Evolutionary conservation across 495 filamentous ascomycete genomes (phyloP), one percentile per base, ranked within the genome.

Genomic region (Penicillium parvum): DNA sequence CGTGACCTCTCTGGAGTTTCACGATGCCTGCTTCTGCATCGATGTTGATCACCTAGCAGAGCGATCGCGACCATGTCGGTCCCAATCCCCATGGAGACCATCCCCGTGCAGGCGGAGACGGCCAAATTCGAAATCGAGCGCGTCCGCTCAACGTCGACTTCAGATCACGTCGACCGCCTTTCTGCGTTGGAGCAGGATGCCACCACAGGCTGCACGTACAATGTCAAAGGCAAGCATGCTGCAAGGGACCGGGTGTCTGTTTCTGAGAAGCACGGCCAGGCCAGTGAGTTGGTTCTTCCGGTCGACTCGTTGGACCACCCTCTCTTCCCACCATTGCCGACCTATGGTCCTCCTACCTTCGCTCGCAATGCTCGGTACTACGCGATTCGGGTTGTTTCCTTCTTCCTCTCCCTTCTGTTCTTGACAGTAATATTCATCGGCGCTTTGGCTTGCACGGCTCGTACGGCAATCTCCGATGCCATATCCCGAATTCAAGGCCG

Each of bases 291-390:
- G 12, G 37, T 18, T 8, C 21, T 47, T 2, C 34, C 43, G 0
- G 17, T 45, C 15, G 23, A 35, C 18, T 45, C 40, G 12, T 83
- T 5, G 23, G 33, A 55, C 32, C 83, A 95, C 55, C 90, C 90
- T 6, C 64, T 96, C 1, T 97, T 97, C 53, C 91, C 91, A 8
- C 85, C 88, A 7, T 62, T 97, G 10, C 90, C 90, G 0, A 66
- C 87, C 3, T 96, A 96, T 49, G 86, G 85, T 0, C 83, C 89
- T 1, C 82, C 89, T 0, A 81, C 84, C 3, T 16, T 73, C 2
- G 41, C 83, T 18, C 66, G 82, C 27, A 71, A 77, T 23, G 18
- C 89, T n/a, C 83, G 88, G 45, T 84, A 75, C 56, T 62, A 69
- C 19, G 55, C 63, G 5, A 83, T 90, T 34, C 77, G 82, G 8